Percentiles rank a stretch among this genome's conserved stretches.
These are phyloP conservation scores for Leccinum subtestaceum DNA, from an alignment of 768 basidiomycete genomes.

Conservation along the genomic window DNA sequence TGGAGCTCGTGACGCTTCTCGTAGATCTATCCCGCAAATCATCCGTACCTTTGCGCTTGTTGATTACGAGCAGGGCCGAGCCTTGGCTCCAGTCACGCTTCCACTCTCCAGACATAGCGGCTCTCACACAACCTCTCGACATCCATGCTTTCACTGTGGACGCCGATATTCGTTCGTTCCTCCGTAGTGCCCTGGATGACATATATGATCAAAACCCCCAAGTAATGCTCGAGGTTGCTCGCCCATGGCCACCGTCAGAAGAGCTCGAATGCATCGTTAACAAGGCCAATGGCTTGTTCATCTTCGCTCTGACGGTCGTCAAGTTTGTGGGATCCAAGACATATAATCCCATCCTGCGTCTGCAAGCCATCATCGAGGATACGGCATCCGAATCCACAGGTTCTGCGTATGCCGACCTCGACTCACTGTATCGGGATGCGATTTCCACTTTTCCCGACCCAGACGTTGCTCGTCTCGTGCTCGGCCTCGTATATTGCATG, in stretches of 20 bases:
- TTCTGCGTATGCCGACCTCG: slow-evolving; percentile 16
- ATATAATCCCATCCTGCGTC: slow-evolving; percentile 17
- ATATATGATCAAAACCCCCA: slow-evolving; percentile 8
- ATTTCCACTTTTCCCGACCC: slow-evolving; percentile 15
- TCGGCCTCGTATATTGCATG: slow-evolving; percentile 19
- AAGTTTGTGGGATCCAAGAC: slow-evolving; percentile 23
- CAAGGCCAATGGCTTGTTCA: slow-evolving; percentile 25
- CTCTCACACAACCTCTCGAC: slow-evolving; percentile 10
- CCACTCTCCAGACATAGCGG: slow-evolving; percentile 9
- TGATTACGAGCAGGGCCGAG: too few species aligned
- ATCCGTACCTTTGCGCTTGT: too few species aligned
- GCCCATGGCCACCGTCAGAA: slow-evolving; percentile 24
- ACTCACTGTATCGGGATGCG: slow-evolving; percentile 16
- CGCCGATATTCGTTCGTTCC: slow-evolving; percentile 22
- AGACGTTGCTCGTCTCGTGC: slow-evolving; percentile 16
- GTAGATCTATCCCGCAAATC: too few species aligned
- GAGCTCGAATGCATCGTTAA: slow-evolving; percentile 20
- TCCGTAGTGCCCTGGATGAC: slow-evolving; percentile 15
- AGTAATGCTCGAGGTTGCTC: slow-evolving; percentile 8
- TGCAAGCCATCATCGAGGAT: slow-evolving; percentile 13
- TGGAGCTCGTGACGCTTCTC: too few species aligned
- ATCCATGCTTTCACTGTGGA: slow-evolving; percentile 23
- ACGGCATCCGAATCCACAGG: background rate
- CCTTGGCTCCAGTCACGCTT: slow-evolving; percentile 7
- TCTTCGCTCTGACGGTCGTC: slow-evolving; percentile 28